A percentile compares a stretch with the other conserved stretches of the same genome.
phyloP scores from a whole-genome alignment of 148 eudicot species.

The Camellia lanceoleosa region DNA sequence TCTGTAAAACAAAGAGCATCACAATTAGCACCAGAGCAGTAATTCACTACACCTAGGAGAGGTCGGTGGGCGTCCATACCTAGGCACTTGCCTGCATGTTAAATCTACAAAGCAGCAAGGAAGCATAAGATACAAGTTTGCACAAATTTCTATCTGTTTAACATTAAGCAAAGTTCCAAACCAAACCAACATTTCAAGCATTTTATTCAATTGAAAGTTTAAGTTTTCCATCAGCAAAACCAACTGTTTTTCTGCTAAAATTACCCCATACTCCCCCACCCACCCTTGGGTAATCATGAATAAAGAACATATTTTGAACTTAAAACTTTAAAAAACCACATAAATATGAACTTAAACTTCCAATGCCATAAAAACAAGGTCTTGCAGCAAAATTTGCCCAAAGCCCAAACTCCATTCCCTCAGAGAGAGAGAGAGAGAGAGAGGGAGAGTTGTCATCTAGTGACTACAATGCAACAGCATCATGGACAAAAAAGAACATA shows the following conservation, averaged over 20 bases:
- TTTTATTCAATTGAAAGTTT: background rate
- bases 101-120: background rate
- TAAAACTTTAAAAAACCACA: background rate
- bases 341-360: background rate
- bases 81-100: background rate
- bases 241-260: background rate
- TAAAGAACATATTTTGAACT: background rate
- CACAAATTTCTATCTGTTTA: background rate
- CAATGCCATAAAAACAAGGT: background rate
- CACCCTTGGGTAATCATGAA: background rate
- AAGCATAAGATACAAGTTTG: background rate
- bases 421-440: background rate
- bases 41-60: background rate
- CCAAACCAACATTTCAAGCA: background rate
- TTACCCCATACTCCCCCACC: background rate
- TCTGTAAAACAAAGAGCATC: conserved; percentile 37
- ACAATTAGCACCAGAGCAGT: background rate
- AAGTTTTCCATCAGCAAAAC: too few relatives aligned
- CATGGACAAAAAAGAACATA: too few relatives aligned
- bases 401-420: background rate
- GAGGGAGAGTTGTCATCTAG: too few relatives aligned
- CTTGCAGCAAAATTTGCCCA: background rate
- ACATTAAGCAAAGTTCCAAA: background rate
- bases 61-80: background rate
- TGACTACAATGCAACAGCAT: too few relatives aligned